These are phyloP conservation scores for Chaetomiaceae sp. DNA, from an alignment of 2,329 filamentous ascomycete species.

Conservation along the genomic window DNA sequence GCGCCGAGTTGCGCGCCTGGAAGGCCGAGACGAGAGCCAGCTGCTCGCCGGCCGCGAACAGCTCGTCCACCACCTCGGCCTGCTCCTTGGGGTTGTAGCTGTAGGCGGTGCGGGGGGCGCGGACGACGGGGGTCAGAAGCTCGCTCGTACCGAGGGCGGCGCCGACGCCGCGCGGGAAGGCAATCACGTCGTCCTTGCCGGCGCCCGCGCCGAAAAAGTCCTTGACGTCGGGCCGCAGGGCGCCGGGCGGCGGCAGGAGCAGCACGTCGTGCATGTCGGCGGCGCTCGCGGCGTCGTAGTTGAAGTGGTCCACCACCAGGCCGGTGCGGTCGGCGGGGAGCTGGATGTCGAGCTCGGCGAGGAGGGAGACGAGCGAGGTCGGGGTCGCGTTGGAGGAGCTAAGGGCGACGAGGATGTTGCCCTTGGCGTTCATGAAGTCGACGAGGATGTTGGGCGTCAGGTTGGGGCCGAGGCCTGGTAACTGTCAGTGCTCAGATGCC, in stretches of 20 bases:
- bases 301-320: constrained; percentile 91
- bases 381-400: constrained; percentile 68
- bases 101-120: constrained; percentile 81
- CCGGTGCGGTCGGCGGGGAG: constrained; percentile 82
- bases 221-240: constrained; percentile 64
- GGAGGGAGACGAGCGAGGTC: constrained; percentile 68
- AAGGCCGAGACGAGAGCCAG: constrained; percentile 78
- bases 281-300: constrained; percentile 75
- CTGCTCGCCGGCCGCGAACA: constrained; percentile 80
- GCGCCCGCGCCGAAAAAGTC: constrained; percentile 69
- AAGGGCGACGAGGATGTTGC: constrained; percentile 85
- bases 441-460: constrained; percentile 82
- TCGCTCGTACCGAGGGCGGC: constrained; percentile 76
- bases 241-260: constrained; percentile 64
- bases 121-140: constrained; percentile 75
- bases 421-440: constrained; percentile 85
- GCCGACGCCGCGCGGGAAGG: constrained; percentile 76
- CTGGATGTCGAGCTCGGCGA: constrained; percentile 82
- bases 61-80: constrained; percentile 65
- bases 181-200: constrained; percentile 54
- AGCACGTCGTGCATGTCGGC: constrained; percentile 84
- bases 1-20: constrained; percentile 90
- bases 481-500: not conserved
- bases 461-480: constrained; percentile 74
- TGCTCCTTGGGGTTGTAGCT: constrained; percentile 93